A percentile compares a stretch with the other conserved stretches of the same genome.
These are phyloP conservation scores for Pinus albicaulis DNA, from an alignment of 75 land plant species.

Conservation along the genomic window DNA sequence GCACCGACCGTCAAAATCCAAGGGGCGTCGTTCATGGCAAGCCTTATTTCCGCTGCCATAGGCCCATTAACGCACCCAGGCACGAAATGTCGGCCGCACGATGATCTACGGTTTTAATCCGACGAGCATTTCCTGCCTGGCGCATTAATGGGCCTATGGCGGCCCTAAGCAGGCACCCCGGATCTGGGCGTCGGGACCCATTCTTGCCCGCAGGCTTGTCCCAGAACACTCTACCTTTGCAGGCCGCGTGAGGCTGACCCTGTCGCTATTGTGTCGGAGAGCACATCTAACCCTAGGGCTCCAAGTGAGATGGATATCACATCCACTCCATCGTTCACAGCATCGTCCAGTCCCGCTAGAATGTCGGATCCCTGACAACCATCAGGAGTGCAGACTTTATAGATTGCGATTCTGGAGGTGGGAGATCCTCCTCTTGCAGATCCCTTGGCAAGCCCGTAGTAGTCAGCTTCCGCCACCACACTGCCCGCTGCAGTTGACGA, in stretches of 20 bases:
- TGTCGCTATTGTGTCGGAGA: slow-evolving; percentile 12
- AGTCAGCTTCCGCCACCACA: too few relatives aligned
- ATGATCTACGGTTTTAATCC: too few relatives aligned
- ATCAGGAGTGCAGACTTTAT: slow-evolving; percentile 23
- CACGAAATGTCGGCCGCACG: too few relatives aligned
- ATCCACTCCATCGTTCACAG: slow-evolving; percentile 28
- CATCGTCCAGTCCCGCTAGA: slow-evolving; percentile 32
- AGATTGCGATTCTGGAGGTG: slow-evolving; percentile 12
- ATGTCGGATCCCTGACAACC: slow-evolving; percentile 19
- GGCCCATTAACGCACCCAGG: too few relatives aligned
- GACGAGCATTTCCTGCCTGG: too few relatives aligned
- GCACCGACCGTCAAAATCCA: slow-evolving; percentile 41
- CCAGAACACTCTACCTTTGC: slow-evolving; percentile 19
- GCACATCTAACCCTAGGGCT: not conserved
- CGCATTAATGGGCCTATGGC: too few relatives aligned
- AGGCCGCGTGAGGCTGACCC: slow-evolving; percentile 23
- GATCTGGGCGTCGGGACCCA: slow-evolving; percentile 13
- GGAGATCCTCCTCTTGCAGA: slow-evolving; percentile 21
- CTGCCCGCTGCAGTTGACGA: too few relatives aligned
- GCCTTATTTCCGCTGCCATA: too few relatives aligned
- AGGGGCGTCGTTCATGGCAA: slow-evolving; percentile 25
- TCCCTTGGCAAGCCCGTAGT: slow-evolving; percentile 9
- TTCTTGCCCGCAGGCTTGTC: slow-evolving; percentile 36
- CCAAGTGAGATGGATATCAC: slow-evolving; percentile 37
- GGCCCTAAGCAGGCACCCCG: too few relatives aligned